Evolutionary conservation across 345 rosid genomes (phyloP).

Genomic region (Laguncularia racemosa): DNA sequence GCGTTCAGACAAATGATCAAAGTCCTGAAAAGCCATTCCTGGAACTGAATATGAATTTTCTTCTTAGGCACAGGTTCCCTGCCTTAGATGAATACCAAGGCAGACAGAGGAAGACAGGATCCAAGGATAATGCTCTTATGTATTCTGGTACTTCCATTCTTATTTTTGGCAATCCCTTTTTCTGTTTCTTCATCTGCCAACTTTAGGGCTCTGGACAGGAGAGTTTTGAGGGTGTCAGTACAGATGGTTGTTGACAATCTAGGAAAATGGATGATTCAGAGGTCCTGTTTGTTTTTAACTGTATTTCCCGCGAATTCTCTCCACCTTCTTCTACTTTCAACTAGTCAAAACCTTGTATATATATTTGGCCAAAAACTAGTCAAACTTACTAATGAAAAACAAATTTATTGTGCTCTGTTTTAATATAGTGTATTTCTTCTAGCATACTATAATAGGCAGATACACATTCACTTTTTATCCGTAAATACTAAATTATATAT

Average conservation of each 20-base stretch:
- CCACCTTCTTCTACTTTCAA: not conserved
- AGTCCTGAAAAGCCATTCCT: slow-evolving; percentile 77
- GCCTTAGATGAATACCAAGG: slow-evolving; percentile 16
- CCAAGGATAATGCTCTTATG: slow-evolving; percentile 3
- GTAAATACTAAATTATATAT: too few relatives aligned
- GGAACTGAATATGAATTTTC: not conserved
- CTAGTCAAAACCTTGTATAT: slow-evolving; percentile 1
- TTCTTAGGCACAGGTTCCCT: not conserved
- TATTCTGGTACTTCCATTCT: slow-evolving; percentile 4
- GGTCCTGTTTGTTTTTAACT: slow-evolving; percentile 13
- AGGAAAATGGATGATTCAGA: slow-evolving; percentile 8
- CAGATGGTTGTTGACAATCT: slow-evolving; percentile 24
- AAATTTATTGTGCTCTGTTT: not conserved
- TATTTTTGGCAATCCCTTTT: slow-evolving; percentile 5
- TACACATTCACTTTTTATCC: too few relatives aligned
- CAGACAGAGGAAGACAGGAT: slow-evolving; percentile 10
- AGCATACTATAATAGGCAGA: too few relatives aligned
- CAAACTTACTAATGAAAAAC: not conserved
- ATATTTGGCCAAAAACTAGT: too few relatives aligned
- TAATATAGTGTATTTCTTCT: too few relatives aligned
- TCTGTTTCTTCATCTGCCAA: slow-evolving; percentile 9
- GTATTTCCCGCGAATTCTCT: slow-evolving; percentile 23
- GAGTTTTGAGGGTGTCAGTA: slow-evolving; percentile 32
- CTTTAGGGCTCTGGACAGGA: slow-evolving; percentile 46
- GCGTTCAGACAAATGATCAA: slow-evolving; percentile 62